phyloP scores from a whole-genome alignment of 176 grass and related monocot genomes.

The Stipa capillata region DNA sequence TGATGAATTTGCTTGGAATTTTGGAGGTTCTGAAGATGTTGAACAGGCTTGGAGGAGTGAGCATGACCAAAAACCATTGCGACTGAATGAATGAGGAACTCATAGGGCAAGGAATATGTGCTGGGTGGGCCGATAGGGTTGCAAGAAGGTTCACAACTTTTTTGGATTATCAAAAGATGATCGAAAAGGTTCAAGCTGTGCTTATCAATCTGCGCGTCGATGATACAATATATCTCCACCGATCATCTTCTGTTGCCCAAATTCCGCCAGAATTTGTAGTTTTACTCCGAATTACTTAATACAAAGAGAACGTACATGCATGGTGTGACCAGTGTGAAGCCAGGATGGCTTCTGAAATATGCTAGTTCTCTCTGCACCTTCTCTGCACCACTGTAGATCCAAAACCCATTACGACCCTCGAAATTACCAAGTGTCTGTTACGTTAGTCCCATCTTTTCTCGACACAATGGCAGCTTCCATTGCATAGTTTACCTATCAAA shows the following conservation, averaged over 20 bases:
- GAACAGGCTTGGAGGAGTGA: conserved; percentile 61
- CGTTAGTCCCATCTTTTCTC: conserved; percentile 67
- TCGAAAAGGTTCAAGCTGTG: conserved; percentile 38
- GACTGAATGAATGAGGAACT: conserved; percentile 64
- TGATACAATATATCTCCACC: conserved; percentile 67
- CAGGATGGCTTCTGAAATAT: conserved; percentile 87
- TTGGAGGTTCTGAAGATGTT: conserved; percentile 52
- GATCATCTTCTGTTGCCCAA: conserved; percentile 63
- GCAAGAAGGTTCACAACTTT: conserved; percentile 41
- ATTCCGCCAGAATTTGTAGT: conserved; percentile 75
- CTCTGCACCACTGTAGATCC: conserved; percentile 63
- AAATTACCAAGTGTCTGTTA: conserved; percentile 62
- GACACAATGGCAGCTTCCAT: conserved; percentile 70
- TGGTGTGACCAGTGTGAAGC: conserved; percentile 72
- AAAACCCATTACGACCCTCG: conserved; percentile 67
- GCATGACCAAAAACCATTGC: conserved; percentile 41
- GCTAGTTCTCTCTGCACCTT: conserved; percentile 87
- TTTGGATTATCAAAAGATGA: conserved; percentile 33
- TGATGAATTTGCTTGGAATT: conserved; percentile 72
- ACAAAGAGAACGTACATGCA: conserved; percentile 79
- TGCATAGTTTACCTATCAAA: conserved; percentile 52
- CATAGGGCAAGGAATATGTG: conserved; percentile 71
- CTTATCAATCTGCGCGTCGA: conserved; percentile 60
- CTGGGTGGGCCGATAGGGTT: conserved; percentile 83
- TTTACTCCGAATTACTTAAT: conserved; percentile 78